Base-by-base conservation (phyloP, 2,329 filamentous ascomycete species). In the Aspergillus sp. region DNA sequence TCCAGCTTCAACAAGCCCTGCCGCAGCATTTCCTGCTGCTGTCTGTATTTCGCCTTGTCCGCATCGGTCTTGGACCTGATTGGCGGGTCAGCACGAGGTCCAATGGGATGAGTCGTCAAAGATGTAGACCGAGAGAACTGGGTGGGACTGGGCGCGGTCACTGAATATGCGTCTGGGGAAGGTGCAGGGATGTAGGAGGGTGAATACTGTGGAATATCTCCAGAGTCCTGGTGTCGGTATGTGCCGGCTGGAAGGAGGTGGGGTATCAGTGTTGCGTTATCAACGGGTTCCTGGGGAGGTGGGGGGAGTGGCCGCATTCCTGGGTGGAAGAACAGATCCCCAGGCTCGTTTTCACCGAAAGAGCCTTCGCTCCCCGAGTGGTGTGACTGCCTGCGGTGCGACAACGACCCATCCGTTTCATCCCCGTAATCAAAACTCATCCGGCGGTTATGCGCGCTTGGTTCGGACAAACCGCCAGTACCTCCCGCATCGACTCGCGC, bases 401-500 rank as follows among this genome's bases (percentile, higher is more conserved):
- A 56, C 76, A 83, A 83, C 80, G 70, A 84, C 74, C 45, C 80
- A 70, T 98, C 93, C 63, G 45, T 81, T 72, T 98, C 95, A 64
- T 97, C 95, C 2, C 91, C 93, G 70, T 96, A 91, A 65, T 98
- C 93, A 66, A 95, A 97, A 74, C 92, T 97, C 66, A 92, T 80
- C 59, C 91, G 85, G 63, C 92, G 78, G 43, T 72, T 74, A 60
- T 77, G 84, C 6, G 80, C 81, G 49, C 81, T 85, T 2, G 93
- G 92, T 57, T 90, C 85, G 60, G 92, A 87, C 26, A 97, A 76
- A 1, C 95, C 95, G 41, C 93, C 95, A n/a, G 92, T 97, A 7
- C 90, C 93, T 49, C 86, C 89, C 47, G 91, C 92, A 73, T 98
- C 93, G 50, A 96, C 89, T 53, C 89, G 84, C 5, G 89, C 91